Evolutionary conservation across 495 filamentous ascomycete genomes (phyloP), one percentile per base, ranked within the genome.

Genomic region (Xylaria intraflava): DNA sequence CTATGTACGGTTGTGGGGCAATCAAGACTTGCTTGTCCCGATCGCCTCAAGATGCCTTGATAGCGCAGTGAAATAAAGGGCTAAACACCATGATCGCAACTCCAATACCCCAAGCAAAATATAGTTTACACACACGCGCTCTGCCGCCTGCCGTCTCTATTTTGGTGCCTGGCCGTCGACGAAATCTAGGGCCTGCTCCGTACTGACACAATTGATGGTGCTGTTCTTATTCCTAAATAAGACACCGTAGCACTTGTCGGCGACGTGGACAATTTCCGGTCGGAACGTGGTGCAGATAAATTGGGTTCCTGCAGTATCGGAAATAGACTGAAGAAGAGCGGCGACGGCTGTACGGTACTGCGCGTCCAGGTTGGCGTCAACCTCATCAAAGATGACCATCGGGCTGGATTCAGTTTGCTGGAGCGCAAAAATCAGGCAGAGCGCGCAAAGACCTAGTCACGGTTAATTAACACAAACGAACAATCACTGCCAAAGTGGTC

Each of bases 311-410:
- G 78, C 76, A 55, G 76, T 74, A 43, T 69, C 65, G 9, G 88
- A 88, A 58, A 92, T 88, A 36, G 83, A 83, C 60, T 88, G 73
- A 16, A 98, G 77, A 77, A 96, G 88, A 56, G 86, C 78, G 4
- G 93, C 93, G 20, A 96, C 91, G 1, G 92, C 91, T 3, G 91
- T 95, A 33, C 93, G 83, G 74, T 98, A 98, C 71, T 96, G 93
- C 7, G 91, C 90, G 69, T 99, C 93, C 19, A 99, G 81, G 66
- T 97, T 97, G 65, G 93, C 93, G 68, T 99, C 93, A 63, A 99
- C 95, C 73, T 99, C 93, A 66, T 99, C 93, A 57, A 99, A 99
- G 57, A 99, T 88, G 70, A 97, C 96, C 74, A 99, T 97, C 11
- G 93, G 93, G 16, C 91, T 92, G 6, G 94, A 93, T 61, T 97